Percentiles rank a stretch among this genome's conserved stretches.
Conservation (phyloP, 1,139 yeast genomes). For the Yamadazyma sp. region DNA sequence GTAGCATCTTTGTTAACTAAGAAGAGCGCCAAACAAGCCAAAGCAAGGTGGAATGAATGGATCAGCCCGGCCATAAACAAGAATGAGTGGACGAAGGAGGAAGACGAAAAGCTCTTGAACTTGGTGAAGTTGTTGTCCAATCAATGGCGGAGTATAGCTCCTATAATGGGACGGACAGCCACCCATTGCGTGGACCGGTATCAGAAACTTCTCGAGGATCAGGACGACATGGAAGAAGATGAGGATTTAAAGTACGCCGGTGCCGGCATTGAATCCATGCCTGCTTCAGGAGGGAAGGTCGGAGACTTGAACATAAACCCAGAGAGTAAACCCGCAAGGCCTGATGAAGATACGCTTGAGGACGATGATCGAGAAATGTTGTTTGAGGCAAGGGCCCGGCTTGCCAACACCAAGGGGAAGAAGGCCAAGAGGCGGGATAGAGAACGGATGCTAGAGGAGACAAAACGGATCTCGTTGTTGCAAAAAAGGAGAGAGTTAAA, state of each 20-base stretch:
- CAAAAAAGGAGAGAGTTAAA: constrained; percentile 85
- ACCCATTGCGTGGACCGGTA: constrained; percentile 88
- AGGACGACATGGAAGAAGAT: constrained; percentile 24
- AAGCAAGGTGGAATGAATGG: constrained; percentile 92
- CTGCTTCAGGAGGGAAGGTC: constrained; percentile 36
- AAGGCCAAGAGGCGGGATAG: constrained; percentile 91
- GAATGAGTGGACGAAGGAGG: constrained; percentile 69
- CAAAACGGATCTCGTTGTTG: constrained; percentile 68
- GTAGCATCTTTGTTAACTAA: constrained; percentile 83
- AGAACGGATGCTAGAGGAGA: constrained; percentile 75
- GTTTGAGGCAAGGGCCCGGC: constrained; percentile 87
- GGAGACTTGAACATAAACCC: constrained; percentile 71
- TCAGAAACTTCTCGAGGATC: constrained; percentile 69
- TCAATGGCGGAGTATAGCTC: constrained; percentile 91
- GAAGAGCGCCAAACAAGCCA: constrained; percentile 89
- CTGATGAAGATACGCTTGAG: constrained; percentile 75
- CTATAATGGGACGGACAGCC: constrained; percentile 80
- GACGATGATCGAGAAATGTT: constrained; percentile 93
- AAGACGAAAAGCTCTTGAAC: constrained; percentile 70
- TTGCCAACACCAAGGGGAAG: constrained; percentile 92
- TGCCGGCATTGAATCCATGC: constrained; percentile 53
- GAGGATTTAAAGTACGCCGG: constrained; percentile 46
- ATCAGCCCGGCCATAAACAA: constrained; percentile 71
- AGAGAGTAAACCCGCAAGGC: constrained; percentile 81
- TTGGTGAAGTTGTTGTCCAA: constrained; percentile 77